A percentile compares a stretch with the other conserved stretches of the same genome.
Conservation (phyloP, 495 filamentous ascomycete species). For the Aspergillus coremiiformis region DNA sequence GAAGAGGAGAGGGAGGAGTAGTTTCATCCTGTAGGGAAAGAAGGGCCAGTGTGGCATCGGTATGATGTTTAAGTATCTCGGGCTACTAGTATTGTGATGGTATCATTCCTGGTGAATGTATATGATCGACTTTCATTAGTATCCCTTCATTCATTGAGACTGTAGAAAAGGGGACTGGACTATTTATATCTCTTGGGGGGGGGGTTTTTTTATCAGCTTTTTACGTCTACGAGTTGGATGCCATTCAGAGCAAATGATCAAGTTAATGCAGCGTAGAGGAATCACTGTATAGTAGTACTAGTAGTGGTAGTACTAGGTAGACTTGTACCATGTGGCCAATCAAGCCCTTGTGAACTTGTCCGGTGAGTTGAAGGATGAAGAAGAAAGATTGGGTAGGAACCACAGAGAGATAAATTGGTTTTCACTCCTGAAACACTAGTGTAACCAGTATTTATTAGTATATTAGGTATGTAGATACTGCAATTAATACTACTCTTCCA, state of each 20-base stretch:
- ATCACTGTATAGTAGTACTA: too few species aligned
- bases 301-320: too few species aligned
- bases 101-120: too few species aligned
- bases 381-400: background rate
- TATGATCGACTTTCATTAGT: background rate
- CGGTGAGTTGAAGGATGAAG: background rate
- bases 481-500: too few species aligned
- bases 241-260: background rate
- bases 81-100: background rate
- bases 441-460: too few species aligned
- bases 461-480: too few species aligned
- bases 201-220: too few species aligned
- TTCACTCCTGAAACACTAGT: background rate
- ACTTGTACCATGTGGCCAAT: background rate
- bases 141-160: background rate
- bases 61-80: background rate
- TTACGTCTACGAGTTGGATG: too few species aligned
- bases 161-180: background rate
- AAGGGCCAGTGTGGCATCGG: too few species aligned
- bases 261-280: background rate
- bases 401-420: background rate
- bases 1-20: background rate
- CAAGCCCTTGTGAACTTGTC: background rate
- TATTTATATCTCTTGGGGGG: conserved; percentile 11
- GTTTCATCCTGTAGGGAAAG: background rate